Evolutionary conservation across 2,329 filamentous ascomycete species (phyloP).

Genomic region (Colletotrichum filicis): DNA sequence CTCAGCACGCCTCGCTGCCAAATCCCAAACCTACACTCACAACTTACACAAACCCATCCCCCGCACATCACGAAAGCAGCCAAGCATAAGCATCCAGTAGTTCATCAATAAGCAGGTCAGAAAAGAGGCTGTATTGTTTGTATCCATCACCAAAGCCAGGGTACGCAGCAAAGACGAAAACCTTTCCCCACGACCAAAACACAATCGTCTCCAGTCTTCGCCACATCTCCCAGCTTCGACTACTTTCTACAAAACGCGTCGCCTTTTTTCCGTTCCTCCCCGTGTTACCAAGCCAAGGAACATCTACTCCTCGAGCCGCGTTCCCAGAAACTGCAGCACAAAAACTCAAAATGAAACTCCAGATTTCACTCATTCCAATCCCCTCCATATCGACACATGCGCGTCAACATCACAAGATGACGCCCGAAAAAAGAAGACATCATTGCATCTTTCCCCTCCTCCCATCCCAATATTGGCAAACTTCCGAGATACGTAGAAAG

Average conservation of each 20-base stretch:
- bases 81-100: too few relatives aligned
- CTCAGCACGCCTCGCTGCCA: too few relatives aligned
- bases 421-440: neutral
- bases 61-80: too few relatives aligned
- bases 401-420: neutral
- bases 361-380: neutral
- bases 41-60: too few relatives aligned
- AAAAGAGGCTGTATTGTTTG: too few relatives aligned
- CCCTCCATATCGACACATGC: neutral
- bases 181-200: neutral
- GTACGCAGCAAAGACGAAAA: neutral
- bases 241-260: neutral
- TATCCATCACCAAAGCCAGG: too few relatives aligned
- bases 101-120: too few relatives aligned
- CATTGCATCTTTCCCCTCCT: neutral
- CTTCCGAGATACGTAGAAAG: neutral
- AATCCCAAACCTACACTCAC: too few relatives aligned
- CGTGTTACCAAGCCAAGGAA: neutral
- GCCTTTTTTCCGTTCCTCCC: neutral
- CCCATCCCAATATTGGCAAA: neutral
- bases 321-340: neutral
- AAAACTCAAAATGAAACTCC: neutral
- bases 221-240: neutral
- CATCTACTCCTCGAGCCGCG: neutral
- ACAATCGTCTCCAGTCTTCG: neutral